Conservation (phyloP, 2,329 filamentous ascomycete species). For the Aspergillus caelatus region DNA sequence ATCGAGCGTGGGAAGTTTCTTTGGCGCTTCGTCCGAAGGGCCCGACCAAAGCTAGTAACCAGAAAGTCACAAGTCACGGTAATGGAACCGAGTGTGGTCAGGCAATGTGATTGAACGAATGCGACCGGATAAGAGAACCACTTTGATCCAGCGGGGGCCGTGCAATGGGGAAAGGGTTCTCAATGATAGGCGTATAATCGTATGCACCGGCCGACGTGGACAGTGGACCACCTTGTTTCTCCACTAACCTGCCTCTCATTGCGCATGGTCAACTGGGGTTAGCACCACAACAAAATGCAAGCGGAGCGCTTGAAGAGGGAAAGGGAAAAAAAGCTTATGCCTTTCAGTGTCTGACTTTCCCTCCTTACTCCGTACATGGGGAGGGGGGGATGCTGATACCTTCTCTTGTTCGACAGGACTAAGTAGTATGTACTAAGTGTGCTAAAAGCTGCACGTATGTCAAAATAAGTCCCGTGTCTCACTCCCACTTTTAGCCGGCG, state of each 20-base stretch:
- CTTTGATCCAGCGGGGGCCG: conserved; percentile 19
- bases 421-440: neutral
- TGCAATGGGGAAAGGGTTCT: conserved; percentile 13
- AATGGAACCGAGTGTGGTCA: conserved; percentile 13
- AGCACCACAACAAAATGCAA: neutral
- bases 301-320: neutral
- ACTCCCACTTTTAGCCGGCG: neutral
- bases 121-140: conserved; percentile 12
- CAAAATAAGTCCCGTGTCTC: conserved; percentile 3
- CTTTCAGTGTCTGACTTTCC: neutral
- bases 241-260: conserved; percentile 1
- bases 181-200: conserved; percentile 10
- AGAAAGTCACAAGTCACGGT: neutral
- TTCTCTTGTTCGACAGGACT: neutral
- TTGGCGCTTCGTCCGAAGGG: conserved; percentile 2
- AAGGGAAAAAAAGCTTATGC: neutral
- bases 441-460: neutral
- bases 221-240: neutral
- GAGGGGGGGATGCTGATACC: neutral
- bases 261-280: conserved; percentile 1
- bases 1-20: conserved; percentile 8
- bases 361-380: neutral
- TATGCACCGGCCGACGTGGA: neutral
- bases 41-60: neutral
- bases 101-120: conserved; percentile 26